These are phyloP conservation scores for Conticribra weissflogii DNA, from an alignment of 108 stramenopile genomes.

Conservation along the genomic window DNA sequence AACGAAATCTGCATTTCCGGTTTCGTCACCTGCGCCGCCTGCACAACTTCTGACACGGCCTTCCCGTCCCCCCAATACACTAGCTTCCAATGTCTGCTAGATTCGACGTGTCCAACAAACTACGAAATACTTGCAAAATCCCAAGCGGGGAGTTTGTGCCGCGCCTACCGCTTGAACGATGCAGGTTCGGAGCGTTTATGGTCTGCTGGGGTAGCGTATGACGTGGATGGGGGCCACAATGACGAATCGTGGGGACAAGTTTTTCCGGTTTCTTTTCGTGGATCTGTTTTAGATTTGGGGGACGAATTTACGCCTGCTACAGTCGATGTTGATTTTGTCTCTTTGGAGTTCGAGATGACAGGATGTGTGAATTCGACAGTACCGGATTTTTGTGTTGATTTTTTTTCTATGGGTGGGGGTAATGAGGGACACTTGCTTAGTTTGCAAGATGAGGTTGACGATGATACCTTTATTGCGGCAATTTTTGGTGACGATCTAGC, in stretches of 20 bases:
- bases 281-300: neutral
- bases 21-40: conserved; percentile 9
- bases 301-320: neutral
- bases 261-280: neutral
- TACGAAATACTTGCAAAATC: neutral
- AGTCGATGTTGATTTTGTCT: neutral
- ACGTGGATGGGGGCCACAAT: neutral
- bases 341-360: neutral
- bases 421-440: too few species aligned
- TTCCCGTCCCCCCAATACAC: conserved; percentile 3
- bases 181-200: neutral
- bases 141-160: neutral
- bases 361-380: neutral
- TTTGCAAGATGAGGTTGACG: too few species aligned
- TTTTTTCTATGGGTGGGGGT: too few species aligned
- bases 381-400: neutral
- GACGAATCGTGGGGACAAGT: neutral
- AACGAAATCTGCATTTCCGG: conserved; percentile 17
- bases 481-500: too few species aligned
- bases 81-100: neutral
- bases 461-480: too few species aligned
- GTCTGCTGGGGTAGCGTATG: neutral
- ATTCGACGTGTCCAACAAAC: neutral
- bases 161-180: neutral
- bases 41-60: neutral